A percentile compares a stretch with the other conserved stretches of the same genome.
Evolutionary conservation across 140 eudicot genomes (phyloP).

Genomic region (Cichorium intybus): DNA sequence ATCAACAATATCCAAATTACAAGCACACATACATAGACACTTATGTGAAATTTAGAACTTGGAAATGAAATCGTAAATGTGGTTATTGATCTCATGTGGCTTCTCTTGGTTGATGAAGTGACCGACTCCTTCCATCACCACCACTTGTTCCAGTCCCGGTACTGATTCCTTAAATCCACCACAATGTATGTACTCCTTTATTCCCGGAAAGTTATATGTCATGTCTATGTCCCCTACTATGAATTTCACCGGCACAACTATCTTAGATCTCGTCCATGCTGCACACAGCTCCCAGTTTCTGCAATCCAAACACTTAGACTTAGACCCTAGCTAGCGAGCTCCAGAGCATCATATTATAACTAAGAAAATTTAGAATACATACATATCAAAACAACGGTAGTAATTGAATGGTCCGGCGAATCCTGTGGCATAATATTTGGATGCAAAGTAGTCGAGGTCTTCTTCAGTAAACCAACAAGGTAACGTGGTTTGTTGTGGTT

Average conservation of each 20-base stretch:
- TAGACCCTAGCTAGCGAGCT: not conserved
- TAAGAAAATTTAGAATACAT: not conserved
- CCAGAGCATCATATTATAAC: not conserved
- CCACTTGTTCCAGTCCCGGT: conserved; percentile 45
- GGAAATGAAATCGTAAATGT: conserved; percentile 39
- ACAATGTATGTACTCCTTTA: conserved; percentile 37
- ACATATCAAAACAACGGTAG: conserved; percentile 54
- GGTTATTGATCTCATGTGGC: conserved; percentile 44
- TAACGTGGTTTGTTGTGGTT: conserved; percentile 13
- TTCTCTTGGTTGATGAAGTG: conserved; percentile 70
- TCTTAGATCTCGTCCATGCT: conserved; percentile 54
- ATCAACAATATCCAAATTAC: not conserved
- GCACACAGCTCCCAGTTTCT: conserved; percentile 64
- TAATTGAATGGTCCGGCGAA: conserved; percentile 50
- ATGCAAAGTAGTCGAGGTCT: conserved; percentile 49
- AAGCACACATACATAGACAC: not conserved
- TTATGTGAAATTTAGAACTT: conserved; percentile 28
- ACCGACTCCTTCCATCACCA: conserved; percentile 55
- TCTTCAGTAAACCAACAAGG: conserved; percentile 57
- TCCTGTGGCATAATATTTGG: conserved; percentile 41
- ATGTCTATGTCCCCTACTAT: conserved; percentile 51
- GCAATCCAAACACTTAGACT: not conserved
- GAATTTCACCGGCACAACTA: conserved; percentile 51
- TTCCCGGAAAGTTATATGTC: conserved; percentile 36
- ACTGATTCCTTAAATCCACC: conserved; percentile 52